Evolutionary conservation across 179 eudicot species (phyloP), one percentile per base, ranked within the genome.

Genomic region (Gypsophila paniculata): DNA sequence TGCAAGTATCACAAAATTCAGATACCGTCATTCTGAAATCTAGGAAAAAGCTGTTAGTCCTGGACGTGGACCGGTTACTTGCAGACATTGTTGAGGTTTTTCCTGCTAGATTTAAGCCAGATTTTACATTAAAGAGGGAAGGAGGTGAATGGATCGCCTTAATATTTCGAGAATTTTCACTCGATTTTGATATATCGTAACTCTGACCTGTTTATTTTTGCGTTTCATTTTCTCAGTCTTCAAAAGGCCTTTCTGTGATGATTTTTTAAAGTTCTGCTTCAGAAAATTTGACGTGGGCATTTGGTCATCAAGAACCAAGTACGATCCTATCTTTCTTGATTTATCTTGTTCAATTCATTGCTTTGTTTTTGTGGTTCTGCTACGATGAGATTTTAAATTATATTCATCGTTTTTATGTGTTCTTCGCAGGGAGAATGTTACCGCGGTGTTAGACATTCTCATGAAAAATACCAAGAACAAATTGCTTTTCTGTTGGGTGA

Each of bases 401-500:
- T 18, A 36, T 15, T 38, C 10, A 18, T 26, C 14, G 15, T 49
- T 13, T 19, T 29, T 67, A 12, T 34, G 34, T 69, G 12, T 59
- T 39, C 71, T 58, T 49, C 76, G 77, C 93, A 93, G 98, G 81
- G 78, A 70, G 74, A 90, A 90, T 74, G 76, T 89, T 61, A 78
- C 81, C 22, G 61, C 29, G n/a, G 84, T 83, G 72, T 70, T 91
- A 55, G 85, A 90, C 78, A 87, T 86, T 79, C 89, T 93, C 63
- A 69, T 93, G 89, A 84, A 87, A 60, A 59, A 78, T 17, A 69
- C 61, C 55, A 80, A 79, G 80, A 9, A 75, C 18, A 81, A 77
- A 62, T 77, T 93, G 78, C 87, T 84, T n/a, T 93, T 93, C 61
- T 85, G 88, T 72, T 93, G 98, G 98, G 98, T 93, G 70, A 87